These are phyloP conservation scores for Panicum miliaceum DNA, from an alignment of 176 grass and related monocot species.

Conservation along the genomic window DNA sequence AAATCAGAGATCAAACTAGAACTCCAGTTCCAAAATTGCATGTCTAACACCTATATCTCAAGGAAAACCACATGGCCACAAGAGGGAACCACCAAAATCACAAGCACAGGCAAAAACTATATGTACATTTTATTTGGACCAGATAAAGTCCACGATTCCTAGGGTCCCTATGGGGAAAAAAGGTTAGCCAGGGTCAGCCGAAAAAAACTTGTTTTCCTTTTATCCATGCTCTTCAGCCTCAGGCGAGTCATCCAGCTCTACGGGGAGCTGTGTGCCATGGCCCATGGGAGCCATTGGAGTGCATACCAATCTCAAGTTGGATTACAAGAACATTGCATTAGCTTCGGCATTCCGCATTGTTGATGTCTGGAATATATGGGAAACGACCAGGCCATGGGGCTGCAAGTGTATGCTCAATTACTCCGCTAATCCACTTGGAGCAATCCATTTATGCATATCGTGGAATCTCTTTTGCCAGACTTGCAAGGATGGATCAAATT, in stretches of 20 bases:
- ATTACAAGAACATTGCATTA: slow-evolving; percentile 2
- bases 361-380: slow-evolving; percentile 16
- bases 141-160: neutral
- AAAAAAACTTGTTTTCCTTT: neutral
- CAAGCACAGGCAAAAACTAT: slow-evolving; percentile 24
- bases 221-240: neutral
- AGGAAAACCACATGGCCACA: slow-evolving; percentile 2
- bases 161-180: neutral
- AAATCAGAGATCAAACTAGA: neutral
- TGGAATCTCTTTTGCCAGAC: slow-evolving; percentile 16
- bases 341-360: slow-evolving; percentile 27
- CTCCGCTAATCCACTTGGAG: slow-evolving; percentile 14
- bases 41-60: slow-evolving; percentile 12
- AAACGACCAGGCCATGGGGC: neutral
- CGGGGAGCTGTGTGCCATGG: neutral
- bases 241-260: neutral
- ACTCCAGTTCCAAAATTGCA: neutral
- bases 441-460: slow-evolving; percentile 13
- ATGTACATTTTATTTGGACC: slow-evolving; percentile 30
- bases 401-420: slow-evolving; percentile 4
- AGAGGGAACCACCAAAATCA: slow-evolving; percentile 7
- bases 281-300: neutral
- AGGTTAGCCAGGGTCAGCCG: neutral
- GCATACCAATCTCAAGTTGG: neutral
- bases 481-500: slow-evolving; percentile 29